Evolutionary conservation across 371 early-diverging fungal species (phyloP), one percentile per base, ranked within the genome.

Genomic region (Entomophthora muscae): DNA sequence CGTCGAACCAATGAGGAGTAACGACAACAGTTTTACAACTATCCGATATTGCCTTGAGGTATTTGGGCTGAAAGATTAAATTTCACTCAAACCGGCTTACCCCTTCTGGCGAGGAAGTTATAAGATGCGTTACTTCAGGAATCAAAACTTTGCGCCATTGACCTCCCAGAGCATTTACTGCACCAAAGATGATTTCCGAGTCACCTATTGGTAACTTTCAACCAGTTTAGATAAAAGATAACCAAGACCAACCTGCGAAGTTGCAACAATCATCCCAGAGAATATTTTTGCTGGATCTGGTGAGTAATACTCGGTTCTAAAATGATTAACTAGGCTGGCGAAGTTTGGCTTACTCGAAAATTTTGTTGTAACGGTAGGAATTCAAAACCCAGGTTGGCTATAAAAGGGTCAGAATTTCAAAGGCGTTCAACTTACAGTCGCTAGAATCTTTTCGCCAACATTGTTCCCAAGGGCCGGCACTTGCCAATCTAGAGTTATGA

Each of bases 1-100:
- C 82, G 64, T 88, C 83, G 62, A 91, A 74, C 81, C 84, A 92
- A 61, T 89, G 88, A 5, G 90, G n/a, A 17, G 87, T 71, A 2
- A 92, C 78, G 1, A 82, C 69, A 52, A 73, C 78, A 52, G 85
- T 80, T 3, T 72, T 73, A 60, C 13, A 69, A 69, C 54, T 76
- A 67, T 26, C 64, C 66, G 32, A 73, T 71, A 1, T 70, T 76
- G 42, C 57, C 22, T 27, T 52, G 28, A 56, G 32, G 21, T 52
- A 52, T 23, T 28, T 52, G 27, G 56, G 52, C 17, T 23, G 23
- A 26, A 29, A 26, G 42, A 10, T 54, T 24, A 26, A 17, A 0
- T 26, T 28, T 0, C 58, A 32, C 29, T 1, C 23, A 17, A 3
- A 31, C 24, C 22, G 12, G 65, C 74, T 63, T 78, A 81, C 82